A percentile compares a stretch with the other conserved stretches of the same genome.
phyloP scores from a whole-genome alignment of 2,329 filamentous ascomycete genomes.

The Sarocladium brachiariae region DNA sequence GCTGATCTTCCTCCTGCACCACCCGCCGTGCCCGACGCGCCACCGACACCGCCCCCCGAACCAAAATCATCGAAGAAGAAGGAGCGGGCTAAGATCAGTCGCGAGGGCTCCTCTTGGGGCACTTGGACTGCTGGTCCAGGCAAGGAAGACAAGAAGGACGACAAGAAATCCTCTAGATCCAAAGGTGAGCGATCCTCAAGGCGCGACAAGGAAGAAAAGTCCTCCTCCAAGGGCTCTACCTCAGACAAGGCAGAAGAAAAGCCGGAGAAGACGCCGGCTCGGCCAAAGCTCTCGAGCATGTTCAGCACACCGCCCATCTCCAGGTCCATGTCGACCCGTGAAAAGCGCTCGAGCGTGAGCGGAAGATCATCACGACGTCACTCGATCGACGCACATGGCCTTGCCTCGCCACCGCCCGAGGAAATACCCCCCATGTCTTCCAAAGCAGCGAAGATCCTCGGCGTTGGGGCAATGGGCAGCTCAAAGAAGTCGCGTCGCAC shows the following conservation, averaged over 20 bases:
- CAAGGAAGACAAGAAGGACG: slow-evolving; percentile 22
- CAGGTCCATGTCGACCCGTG: slow-evolving; percentile 61
- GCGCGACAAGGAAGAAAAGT: slow-evolving; percentile 61
- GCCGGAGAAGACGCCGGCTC: slow-evolving; percentile 41
- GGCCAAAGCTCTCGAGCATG: slow-evolving; percentile 46
- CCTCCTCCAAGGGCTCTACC: slow-evolving; percentile 60
- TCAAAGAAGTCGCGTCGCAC: slow-evolving; percentile 42
- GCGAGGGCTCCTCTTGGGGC: slow-evolving; percentile 66
- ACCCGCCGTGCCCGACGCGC: slow-evolving; percentile 40
- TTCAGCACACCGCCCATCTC: slow-evolving; percentile 63
- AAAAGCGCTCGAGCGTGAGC: slow-evolving; percentile 50
- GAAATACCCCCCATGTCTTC: slow-evolving; percentile 57
- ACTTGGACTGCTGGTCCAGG: slow-evolving; percentile 57
- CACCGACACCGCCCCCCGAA: slow-evolving; percentile 46
- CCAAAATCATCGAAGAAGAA: slow-evolving; percentile 56
- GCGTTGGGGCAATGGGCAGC: slow-evolving; percentile 47
- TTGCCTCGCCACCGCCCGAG: slow-evolving; percentile 68
- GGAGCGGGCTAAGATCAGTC: slow-evolving; percentile 70
- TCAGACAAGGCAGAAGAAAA: slow-evolving; percentile 60
- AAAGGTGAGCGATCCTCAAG: slow-evolving; percentile 57
- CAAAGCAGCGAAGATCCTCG: slow-evolving; percentile 74
- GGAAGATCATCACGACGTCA: slow-evolving; percentile 59
- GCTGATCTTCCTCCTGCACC: slow-evolving; percentile 10
- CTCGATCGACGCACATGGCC: slow-evolving; percentile 58
- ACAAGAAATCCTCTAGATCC: slow-evolving; percentile 55